These are phyloP conservation scores for Isoetes taiwanensis DNA, from an alignment of 75 land plant species.

Conservation along the genomic window DNA sequence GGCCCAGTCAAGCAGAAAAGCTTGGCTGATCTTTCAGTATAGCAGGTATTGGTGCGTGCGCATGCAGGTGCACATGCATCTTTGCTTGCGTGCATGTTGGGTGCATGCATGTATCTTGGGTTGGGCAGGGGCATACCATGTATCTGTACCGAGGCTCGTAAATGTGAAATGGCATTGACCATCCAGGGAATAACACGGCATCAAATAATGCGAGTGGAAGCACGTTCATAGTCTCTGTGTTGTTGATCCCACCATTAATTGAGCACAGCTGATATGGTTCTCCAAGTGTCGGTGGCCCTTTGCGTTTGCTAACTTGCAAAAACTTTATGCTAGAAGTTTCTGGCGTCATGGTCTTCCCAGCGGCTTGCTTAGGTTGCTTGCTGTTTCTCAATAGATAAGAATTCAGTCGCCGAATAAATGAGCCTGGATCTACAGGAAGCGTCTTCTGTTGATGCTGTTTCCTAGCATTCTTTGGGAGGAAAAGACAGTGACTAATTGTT, in stretches of 20 bases:
- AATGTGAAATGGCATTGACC: slow-evolving; percentile 17
- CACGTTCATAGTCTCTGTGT: background rate
- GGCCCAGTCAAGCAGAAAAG: too few relatives aligned
- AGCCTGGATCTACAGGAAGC: too few relatives aligned
- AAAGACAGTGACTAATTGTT: too few relatives aligned
- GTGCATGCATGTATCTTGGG: background rate
- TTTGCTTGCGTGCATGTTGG: too few relatives aligned
- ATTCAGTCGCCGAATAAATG: background rate
- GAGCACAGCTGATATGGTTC: background rate
- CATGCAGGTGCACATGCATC: too few relatives aligned
- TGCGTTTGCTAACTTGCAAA: background rate
- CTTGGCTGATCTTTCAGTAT: too few relatives aligned
- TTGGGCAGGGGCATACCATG: background rate
- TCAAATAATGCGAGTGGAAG: slow-evolving; percentile 13
- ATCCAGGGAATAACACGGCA: slow-evolving; percentile 13
- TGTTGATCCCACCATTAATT: background rate
- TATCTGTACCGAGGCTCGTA: slow-evolving; percentile 12
- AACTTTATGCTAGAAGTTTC: background rate
- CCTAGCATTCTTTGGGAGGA: too few relatives aligned
- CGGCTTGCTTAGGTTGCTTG: background rate
- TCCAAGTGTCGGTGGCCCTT: background rate
- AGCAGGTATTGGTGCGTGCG: too few relatives aligned
- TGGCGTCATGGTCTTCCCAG: background rate
- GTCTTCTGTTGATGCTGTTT: too few relatives aligned
- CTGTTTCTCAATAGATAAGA: background rate